Percentiles rank a stretch among this genome's conserved stretches.
phyloP scores from a whole-genome alignment of 768 basidiomycete species.

The Leccinum uliginosum region DNA sequence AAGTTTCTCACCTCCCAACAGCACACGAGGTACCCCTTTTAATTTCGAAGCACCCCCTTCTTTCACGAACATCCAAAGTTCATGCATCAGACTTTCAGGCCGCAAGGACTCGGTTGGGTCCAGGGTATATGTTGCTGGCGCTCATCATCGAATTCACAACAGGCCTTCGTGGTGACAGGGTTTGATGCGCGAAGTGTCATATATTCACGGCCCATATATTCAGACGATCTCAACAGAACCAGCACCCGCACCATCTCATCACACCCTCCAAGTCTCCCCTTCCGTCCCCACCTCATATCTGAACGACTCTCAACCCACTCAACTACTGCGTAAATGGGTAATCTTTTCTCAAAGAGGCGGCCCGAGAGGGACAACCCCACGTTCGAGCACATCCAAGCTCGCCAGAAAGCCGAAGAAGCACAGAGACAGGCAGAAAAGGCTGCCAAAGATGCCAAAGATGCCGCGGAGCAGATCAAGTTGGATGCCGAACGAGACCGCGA shows the following conservation, averaged over 20 bases:
- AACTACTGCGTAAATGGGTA: slow-evolving; percentile 7
- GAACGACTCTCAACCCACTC: background rate
- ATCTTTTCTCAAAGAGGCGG: background rate
- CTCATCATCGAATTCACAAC: background rate
- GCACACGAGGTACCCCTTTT: background rate
- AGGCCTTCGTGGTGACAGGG: background rate
- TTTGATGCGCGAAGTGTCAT: background rate
- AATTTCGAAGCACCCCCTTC: background rate
- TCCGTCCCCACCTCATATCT: background rate
- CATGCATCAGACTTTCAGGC: background rate
- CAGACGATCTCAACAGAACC: background rate
- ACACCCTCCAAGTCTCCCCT: background rate
- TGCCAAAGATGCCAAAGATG: background rate
- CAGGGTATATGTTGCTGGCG: background rate
- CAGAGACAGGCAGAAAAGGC: background rate
- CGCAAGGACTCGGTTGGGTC: background rate
- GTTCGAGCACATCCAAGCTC: background rate
- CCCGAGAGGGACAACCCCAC: background rate
- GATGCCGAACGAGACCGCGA: background rate
- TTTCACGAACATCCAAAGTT: background rate
- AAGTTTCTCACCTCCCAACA: background rate
- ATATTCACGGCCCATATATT: background rate
- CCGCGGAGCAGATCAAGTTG: background rate
- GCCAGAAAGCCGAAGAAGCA: background rate
- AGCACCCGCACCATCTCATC: background rate